These are phyloP conservation scores for Phalaenopsis equestris DNA, from an alignment of 106 monocot species.

Conservation along the genomic window DNA sequence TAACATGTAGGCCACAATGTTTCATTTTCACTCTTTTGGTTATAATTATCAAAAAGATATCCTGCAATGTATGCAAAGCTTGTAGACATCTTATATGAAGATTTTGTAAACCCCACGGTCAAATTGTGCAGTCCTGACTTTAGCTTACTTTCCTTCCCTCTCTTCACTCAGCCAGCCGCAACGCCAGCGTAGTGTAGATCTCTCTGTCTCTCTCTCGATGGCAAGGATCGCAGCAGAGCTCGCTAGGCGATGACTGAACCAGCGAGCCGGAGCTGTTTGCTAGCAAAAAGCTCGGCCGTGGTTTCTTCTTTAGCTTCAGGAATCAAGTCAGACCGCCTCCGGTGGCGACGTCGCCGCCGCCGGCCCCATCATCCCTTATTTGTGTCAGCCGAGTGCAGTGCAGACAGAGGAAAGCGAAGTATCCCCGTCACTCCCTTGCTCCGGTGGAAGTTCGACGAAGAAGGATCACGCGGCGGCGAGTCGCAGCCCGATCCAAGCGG, in stretches of 20 bases:
- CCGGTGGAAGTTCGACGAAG: conserved; percentile 60
- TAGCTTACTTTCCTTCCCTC: too few relatives aligned
- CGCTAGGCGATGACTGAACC: background rate
- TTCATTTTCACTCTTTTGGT: too few relatives aligned
- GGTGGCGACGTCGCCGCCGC: conserved; percentile 21
- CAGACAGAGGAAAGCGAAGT: conserved; percentile 26
- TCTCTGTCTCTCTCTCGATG: background rate
- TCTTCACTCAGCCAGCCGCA: too few relatives aligned
- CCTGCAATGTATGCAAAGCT: too few relatives aligned
- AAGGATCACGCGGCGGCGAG: background rate
- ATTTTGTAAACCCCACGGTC: too few relatives aligned
- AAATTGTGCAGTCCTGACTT: too few relatives aligned
- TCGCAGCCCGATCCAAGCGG: background rate
- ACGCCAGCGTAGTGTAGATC: too few relatives aligned
- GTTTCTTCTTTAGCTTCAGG: background rate
- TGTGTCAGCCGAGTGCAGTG: background rate
- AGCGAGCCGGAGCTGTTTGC: background rate
- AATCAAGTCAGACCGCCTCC: background rate
- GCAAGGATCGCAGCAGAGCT: background rate
- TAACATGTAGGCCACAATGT: too few relatives aligned
- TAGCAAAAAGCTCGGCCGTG: background rate
- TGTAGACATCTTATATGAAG: too few relatives aligned
- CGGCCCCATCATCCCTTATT: conserved; percentile 4
- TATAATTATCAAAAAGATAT: too few relatives aligned
- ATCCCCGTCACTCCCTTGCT: conserved; percentile 71